Percentiles rank a stretch among this genome's conserved stretches.
Evolutionary conservation across 148 eudicot genomes (phyloP).

Genomic region (Silene conica): DNA sequence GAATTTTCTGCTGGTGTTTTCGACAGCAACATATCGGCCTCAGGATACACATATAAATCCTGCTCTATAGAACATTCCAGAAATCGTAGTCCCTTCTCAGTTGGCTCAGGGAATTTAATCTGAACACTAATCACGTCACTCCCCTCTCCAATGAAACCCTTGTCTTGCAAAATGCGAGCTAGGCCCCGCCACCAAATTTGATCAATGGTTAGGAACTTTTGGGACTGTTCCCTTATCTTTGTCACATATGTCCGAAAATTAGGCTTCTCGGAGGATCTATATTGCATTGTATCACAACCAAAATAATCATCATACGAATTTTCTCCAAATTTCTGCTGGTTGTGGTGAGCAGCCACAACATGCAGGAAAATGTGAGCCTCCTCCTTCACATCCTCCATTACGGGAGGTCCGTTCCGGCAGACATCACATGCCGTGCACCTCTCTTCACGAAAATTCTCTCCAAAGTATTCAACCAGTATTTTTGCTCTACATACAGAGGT

Average conservation of each 20-base stretch:
- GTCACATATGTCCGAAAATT: slow-evolving; percentile 43
- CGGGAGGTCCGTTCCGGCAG: slow-evolving; percentile 70
- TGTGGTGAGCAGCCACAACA: slow-evolving; percentile 50
- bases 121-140: slow-evolving; percentile 47
- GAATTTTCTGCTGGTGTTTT: slow-evolving; percentile 20
- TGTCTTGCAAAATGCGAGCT: slow-evolving; percentile 70
- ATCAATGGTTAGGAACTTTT: slow-evolving; percentile 45
- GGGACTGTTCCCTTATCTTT: slow-evolving; percentile 57
- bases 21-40: slow-evolving; percentile 76
- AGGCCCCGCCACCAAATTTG: slow-evolving; percentile 81
- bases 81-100: slow-evolving; percentile 47
- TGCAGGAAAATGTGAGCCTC: slow-evolving; percentile 61
- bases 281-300: slow-evolving; percentile 19
- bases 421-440: slow-evolving; percentile 72
- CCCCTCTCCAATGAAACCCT: slow-evolving; percentile 62
- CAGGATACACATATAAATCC: slow-evolving; percentile 50
- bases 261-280: slow-evolving; percentile 39
- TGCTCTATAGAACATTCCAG: slow-evolving; percentile 37
- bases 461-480: slow-evolving; percentile 82
- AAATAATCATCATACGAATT: slow-evolving; percentile 33
- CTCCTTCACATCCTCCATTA: slow-evolving; percentile 49
- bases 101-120: slow-evolving; percentile 58
- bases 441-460: slow-evolving; percentile 54
- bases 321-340: slow-evolving; percentile 31
- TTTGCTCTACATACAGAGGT: slow-evolving; percentile 75